Base-by-base conservation (phyloP, 352 stramenopile species). In the Phytophthora rubi region DNA sequence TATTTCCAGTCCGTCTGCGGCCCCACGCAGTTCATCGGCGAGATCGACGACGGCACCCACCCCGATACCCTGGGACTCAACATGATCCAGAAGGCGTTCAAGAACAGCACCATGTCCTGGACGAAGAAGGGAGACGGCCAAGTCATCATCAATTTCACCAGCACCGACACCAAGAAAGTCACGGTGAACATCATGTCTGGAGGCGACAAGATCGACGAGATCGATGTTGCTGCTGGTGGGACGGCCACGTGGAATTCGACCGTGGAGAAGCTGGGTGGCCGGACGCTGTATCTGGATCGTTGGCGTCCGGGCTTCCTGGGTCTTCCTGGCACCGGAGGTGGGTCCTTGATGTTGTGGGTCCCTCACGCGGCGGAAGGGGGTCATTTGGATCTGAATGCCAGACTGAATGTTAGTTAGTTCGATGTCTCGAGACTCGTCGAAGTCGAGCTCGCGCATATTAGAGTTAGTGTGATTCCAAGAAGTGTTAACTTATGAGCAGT, bases 211-310 rank as follows among this genome's bases (percentile, higher is more conserved):
- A 61, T 84, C n/a, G 74, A 76, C 8, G 55, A 88, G 44, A 73
- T 90, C 9, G 44, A 76, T 1, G 69, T 91, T 4, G 53, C 65
- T 15, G 73, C 77, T 21, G 78, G 80, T 5, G 26, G 59, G 26
- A 82, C 63, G 12, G 78, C 79, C 1, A 56, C 33, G 28, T 89
- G 81, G 80, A 77, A 68, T 3, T 76, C 75, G 18, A 75, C 62
- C 3, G 51, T 88, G 9, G 26, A 47, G 0, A 66, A 73, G 26
- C 47, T 92, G 48, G 65, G 66, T 5, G 71, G 67, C 59, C 89
- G 86, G 77, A 93, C 85, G 9, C 23, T 91, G 52, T 93, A 90
- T 73, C 26, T 91, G 56, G 83, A 90, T 76, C 83, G 83, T 48
- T 90, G 79, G 79, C 82, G 82, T 23, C 68, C 72, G 6, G 81